Conservation (phyloP, 495 filamentous ascomycete species). For the Tuber microsphaerosporum region DNA sequence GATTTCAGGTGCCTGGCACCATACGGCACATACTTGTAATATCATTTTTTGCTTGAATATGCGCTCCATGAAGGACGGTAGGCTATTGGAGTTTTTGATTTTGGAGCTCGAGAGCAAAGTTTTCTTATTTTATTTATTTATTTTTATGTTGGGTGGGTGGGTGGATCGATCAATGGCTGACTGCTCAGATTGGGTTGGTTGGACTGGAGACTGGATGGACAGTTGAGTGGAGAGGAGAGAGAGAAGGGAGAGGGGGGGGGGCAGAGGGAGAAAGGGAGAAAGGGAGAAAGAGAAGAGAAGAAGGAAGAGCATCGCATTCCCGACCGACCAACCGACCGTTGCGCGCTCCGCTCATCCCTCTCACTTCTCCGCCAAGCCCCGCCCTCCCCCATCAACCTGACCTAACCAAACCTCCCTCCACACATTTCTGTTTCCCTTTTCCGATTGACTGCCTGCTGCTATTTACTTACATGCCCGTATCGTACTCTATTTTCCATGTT, state of each 20-base stretch:
- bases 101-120: not conserved
- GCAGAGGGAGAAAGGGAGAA: not conserved
- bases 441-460: not conserved
- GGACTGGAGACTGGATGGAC: not conserved
- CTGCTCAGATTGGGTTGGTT: not conserved
- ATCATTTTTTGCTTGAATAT: not conserved
- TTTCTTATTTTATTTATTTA: conserved; percentile 6
- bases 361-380: conserved; percentile 3
- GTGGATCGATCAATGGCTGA: not conserved
- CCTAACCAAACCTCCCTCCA: not conserved
- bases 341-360: conserved; percentile 3
- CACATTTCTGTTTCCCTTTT: not conserved
- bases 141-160: not conserved
- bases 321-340: conserved; percentile 1
- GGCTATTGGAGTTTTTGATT: not conserved
- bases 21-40: not conserved
- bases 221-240: not conserved
- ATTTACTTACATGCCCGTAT: not conserved
- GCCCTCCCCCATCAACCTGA: not conserved
- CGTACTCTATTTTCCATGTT: not conserved
- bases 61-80: not conserved
- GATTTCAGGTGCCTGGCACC: too few relatives aligned
- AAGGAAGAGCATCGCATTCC: conserved; percentile 2
- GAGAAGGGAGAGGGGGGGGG: not conserved
- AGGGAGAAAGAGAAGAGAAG: not conserved